Base-by-base conservation (phyloP, 2,329 filamentous ascomycete genomes). In the Botrytis pseudocinerea region DNA sequence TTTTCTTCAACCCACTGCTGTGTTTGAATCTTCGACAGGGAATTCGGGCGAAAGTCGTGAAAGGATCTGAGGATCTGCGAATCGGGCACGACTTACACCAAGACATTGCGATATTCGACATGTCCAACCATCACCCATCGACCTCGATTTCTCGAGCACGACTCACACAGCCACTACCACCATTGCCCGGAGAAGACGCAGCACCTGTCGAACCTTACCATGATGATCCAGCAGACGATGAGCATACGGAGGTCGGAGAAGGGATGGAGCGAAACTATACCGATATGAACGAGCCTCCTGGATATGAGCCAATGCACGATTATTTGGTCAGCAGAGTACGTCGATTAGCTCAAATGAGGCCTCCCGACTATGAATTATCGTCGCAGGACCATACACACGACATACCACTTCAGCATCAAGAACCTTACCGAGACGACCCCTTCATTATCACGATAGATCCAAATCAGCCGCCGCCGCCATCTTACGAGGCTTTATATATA, bases 281-380 rank as follows among this genome's bases (percentile, higher is more conserved):
- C 40, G 44, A 69, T 60, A 40, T 59, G 32, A 69, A 48, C 25
- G 59, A 73, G 59, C 78, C 78, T 65, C 78, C 78, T 22, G 72
- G 70, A 46, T 80, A 80, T 60, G 76, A 78, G 68, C 78, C 78
- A 2, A 80, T 80, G 78, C 76, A 78, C 73, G 78, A 80, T 62
- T 80, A 80, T 62, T 74, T 80, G 20, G 72, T 69, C 40, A 63
- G 25, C 7, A 74, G 78, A 48, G 74, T 76, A 20, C 76, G 74
- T 40, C 48, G 44, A 72, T 66, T 70, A 40, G 69, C 59, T 62
- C 70, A 51, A 48, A 71, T 40, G 57, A 28, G n/a, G 48, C 70
- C 62, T 51, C 54, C 73, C 35, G 42, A 46, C 57, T 54, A 72
- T 59, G 61, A 32, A 32, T 44, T 32, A 14, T 69, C 64, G 18